Base-by-base conservation (phyloP, 345 rosid species). In the Lepidium didymum region DNA sequence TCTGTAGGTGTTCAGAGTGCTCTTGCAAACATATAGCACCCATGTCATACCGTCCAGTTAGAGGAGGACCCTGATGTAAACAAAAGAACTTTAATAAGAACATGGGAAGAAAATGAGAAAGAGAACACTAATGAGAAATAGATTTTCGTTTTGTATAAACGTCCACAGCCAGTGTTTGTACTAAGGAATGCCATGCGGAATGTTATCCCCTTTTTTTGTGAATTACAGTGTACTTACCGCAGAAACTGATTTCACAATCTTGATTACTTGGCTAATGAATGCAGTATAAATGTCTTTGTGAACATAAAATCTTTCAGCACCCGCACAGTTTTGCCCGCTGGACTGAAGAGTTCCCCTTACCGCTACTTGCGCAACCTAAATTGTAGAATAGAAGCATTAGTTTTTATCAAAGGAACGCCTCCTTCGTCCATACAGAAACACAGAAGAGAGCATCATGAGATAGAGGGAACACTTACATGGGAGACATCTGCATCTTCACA, bases 251-350 rank as follows among this genome's bases (percentile, higher is more conserved):
- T 89, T 94, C 61, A 94, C 84, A 55, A 94, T 87, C 62, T 84
- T 86, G 33, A 89, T 34, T 49, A 94, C 84, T 86, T 89, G 82
- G 80, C 69, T 83, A 70, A 87, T 81, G 79, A 94, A 94, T 68
- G 91, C 81, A 69, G 91, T 61, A 81, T 86, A 86, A 45, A 91
- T 70, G 69, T 89, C 90, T 78, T 58, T 83, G 69, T 87, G 97
- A 69, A 91, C 97, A 81, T 94, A 91, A 79, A 91, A 94, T 75
- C 97, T 87, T 80, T 94, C 99, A 69, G 99, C 97, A 64, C 99
- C 99, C 56, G 97, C 99, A 86, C 99, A 94, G 69, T 91, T 94
- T 85, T 94, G 99, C 63, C 97, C 99, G 57, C 97, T 85, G 56
- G 99, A 94, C 81, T 94, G 97, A 78, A 94, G 91, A 62, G 83